Conservation (phyloP, 2,329 filamentous ascomycete genomes). For the Fusarium avenaceum region DNA sequence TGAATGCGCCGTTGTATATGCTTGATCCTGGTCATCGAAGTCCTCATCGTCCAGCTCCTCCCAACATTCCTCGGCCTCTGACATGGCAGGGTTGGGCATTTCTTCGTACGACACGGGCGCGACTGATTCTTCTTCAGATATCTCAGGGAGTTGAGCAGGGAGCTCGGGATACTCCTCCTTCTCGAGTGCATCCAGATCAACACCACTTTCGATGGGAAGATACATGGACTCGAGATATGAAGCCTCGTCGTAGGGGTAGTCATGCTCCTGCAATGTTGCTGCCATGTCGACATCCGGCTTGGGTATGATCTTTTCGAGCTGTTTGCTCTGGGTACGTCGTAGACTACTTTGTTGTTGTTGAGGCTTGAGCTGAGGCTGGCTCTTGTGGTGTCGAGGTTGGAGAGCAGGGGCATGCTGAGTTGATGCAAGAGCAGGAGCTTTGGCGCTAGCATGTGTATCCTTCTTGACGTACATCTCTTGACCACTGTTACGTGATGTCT, state of each 20-base stretch:
- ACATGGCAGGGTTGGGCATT: slow-evolving; percentile 49
- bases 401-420: slow-evolving; percentile 46
- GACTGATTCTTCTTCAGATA: slow-evolving; percentile 50
- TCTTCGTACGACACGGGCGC: slow-evolving; percentile 46
- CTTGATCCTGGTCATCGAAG: slow-evolving; percentile 72
- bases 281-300: slow-evolving; percentile 36
- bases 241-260: slow-evolving; percentile 45
- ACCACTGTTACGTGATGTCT: slow-evolving; percentile 29
- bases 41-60: slow-evolving; percentile 82
- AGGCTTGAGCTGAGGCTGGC: slow-evolving; percentile 65
- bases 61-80: slow-evolving; percentile 77
- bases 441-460: slow-evolving; percentile 36
- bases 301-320: slow-evolving; percentile 50
- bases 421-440: slow-evolving; percentile 32
- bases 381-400: slow-evolving; percentile 65
- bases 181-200: slow-evolving; percentile 43
- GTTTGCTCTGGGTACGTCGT: slow-evolving; percentile 61
- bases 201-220: slow-evolving; percentile 45
- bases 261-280: slow-evolving; percentile 34
- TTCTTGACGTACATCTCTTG: slow-evolving; percentile 43
- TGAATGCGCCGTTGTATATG: slow-evolving; percentile 82
- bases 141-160: slow-evolving; percentile 50
- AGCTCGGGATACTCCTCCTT: slow-evolving; percentile 45
- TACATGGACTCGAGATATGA: slow-evolving; percentile 50
- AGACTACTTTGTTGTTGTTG: slow-evolving; percentile 58